Percentiles rank a stretch among this genome's conserved stretches.
Conservation (phyloP, 2,329 filamentous ascomycete species). For the Aspergillus carbonarius region DNA sequence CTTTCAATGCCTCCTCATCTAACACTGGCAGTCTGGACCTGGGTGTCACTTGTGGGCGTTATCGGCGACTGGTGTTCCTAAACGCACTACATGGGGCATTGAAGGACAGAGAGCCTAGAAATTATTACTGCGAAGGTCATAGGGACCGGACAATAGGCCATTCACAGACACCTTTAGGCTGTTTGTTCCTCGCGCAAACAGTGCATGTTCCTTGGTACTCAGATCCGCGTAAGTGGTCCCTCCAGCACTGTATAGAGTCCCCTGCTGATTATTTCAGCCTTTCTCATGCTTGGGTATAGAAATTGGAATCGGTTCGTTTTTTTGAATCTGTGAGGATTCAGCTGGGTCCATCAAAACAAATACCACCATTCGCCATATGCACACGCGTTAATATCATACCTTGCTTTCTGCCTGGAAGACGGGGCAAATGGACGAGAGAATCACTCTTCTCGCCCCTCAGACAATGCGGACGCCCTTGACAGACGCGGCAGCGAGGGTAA, state of each 20-base stretch:
- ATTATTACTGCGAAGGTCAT: neutral
- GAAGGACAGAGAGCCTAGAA: neutral
- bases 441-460: constrained; percentile 11
- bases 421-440: constrained; percentile 26
- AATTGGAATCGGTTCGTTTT: neutral
- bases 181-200: neutral
- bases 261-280: neutral
- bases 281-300: neutral
- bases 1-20: neutral
- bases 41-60: neutral
- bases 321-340: neutral
- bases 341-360: neutral
- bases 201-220: neutral
- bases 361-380: neutral
- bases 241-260: neutral
- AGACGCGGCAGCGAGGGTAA: constrained; percentile 52
- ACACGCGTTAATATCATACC: constrained; percentile 11
- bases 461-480: constrained; percentile 43
- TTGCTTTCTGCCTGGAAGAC: constrained; percentile 12
- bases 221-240: neutral
- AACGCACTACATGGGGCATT: neutral
- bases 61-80: neutral
- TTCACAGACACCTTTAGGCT: neutral
- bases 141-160: neutral
- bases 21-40: neutral